A percentile compares a stretch with the other conserved stretches of the same genome.
Evolutionary conservation across 108 stramenopile genomes (phyloP).

Genomic region (Nitzschia inconspicua): DNA sequence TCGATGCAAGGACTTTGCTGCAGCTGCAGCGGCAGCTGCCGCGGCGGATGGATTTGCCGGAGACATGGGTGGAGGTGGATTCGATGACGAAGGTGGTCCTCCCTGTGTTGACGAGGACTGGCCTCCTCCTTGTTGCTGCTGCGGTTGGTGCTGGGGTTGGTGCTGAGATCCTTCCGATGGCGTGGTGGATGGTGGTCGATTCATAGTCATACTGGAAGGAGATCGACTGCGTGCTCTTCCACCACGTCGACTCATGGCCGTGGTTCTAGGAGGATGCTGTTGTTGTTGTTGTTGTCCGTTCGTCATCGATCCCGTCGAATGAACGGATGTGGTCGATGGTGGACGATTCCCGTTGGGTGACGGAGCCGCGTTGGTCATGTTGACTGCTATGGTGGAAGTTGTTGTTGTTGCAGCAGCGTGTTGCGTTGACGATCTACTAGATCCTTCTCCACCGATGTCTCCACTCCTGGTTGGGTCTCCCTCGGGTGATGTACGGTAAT

Average conservation of each 20-base stretch:
- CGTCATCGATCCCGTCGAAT: constrained; percentile 25
- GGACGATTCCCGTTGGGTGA: constrained; percentile 28
- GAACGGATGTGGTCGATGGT: constrained; percentile 30
- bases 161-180: too few species aligned
- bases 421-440: neutral
- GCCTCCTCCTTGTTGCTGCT: too few species aligned
- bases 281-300: too few species aligned
- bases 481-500: neutral
- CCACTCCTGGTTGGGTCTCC: too few species aligned
- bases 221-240: constrained; percentile 47
- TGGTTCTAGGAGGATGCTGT: constrained; percentile 27
- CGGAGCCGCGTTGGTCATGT: constrained; percentile 9
- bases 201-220: constrained; percentile 18
- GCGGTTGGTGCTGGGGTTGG: neutral
- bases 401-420: neutral
- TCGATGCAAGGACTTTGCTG: constrained; percentile 44
- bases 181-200: constrained; percentile 22
- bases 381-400: neutral
- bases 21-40: constrained; percentile 56
- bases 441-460: neutral
- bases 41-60: constrained; percentile 39
- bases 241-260: constrained; percentile 46
- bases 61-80: constrained; percentile 8
- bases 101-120: neutral
- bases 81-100: constrained; percentile 3